Base-by-base conservation (phyloP, 179 eudicot genomes). In the Heliamphora pulchella region DNA sequence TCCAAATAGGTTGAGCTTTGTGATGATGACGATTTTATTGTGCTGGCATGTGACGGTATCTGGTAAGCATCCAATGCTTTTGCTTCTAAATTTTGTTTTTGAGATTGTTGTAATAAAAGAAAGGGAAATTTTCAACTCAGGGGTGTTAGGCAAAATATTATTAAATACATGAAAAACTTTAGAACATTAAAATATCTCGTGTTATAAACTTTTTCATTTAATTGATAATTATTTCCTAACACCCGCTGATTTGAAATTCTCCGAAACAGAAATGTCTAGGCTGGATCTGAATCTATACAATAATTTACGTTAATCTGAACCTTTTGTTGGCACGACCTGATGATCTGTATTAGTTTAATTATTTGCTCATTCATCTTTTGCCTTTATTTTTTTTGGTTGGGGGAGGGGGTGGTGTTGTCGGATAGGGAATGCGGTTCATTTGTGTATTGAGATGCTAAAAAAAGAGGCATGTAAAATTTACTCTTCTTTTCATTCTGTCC, bases 41-140 rank as follows among this genome's bases (percentile, higher is more conserved):
- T 94, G 85, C 90, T 96, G 79, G 99, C 99, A 65, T 96, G 99
- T 80, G 99, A 96, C 83, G 99, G 99, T 57, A 91, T 96, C 68
- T 96, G 99, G 99, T 96, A 88, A 76, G 92, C 80, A 68, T 77
- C 66, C 69, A 47, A 59, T 64, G 66, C 64, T 67, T 82, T 69
- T 9, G 53, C 53, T 58, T 58, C 67, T 63, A 55, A 11, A 55
- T 50, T 81, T 80, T 55, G 8, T 59, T 69, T 71, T 71, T 50
- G 41, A 41, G 31, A 5, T 67, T 18, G 50, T 10, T 67, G 48
- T 41, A 41, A 41, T 41, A 41, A 67, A n/a, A 41, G 71, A 66
- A 10, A 39, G 5, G 8, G 3, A 13, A 31, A 31, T 31, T 31
- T 31, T 31, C 31, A 31, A 31, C 31, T 31, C 31, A 31, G 31